Evolutionary conservation across 768 basidiomycete genomes (phyloP).

Genomic region (Rhizopogon vulgaris): DNA sequence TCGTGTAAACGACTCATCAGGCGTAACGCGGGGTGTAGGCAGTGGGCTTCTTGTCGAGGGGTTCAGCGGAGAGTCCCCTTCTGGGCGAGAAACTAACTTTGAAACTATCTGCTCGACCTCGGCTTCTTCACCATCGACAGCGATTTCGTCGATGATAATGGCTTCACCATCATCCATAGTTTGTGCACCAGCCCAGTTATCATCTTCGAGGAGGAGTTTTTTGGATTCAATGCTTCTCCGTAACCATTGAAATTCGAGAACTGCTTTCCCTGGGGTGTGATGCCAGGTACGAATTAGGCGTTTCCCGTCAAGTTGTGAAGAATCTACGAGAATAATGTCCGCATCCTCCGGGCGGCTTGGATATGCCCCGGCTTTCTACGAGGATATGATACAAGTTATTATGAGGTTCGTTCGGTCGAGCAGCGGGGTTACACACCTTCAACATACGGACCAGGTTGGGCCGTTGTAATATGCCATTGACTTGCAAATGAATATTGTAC

Average conservation of each 20-base stretch:
- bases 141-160: slow-evolving; percentile 26
- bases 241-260: slow-evolving; percentile 52
- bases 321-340: slow-evolving; percentile 54
- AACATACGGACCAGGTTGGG: slow-evolving; percentile 47
- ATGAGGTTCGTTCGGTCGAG: background rate
- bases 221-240: slow-evolving; percentile 36
- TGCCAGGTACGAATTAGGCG: slow-evolving; percentile 57
- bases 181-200: slow-evolving; percentile 46
- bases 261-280: slow-evolving; percentile 38
- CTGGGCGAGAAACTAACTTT: slow-evolving; percentile 36
- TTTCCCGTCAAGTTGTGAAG: slow-evolving; percentile 43
- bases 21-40: slow-evolving; percentile 58
- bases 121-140: slow-evolving; percentile 31
- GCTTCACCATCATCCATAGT: slow-evolving; percentile 27
- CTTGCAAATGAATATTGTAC: slow-evolving; percentile 51
- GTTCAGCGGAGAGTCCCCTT: slow-evolving; percentile 12
- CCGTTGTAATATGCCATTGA: slow-evolving; percentile 42
- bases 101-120: slow-evolving; percentile 31
- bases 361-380: slow-evolving; percentile 49
- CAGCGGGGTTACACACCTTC: slow-evolving; percentile 31
- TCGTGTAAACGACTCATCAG: slow-evolving; percentile 28
- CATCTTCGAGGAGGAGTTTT: slow-evolving; percentile 38
- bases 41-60: slow-evolving; percentile 45
- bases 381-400: slow-evolving; percentile 5
- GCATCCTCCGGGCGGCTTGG: slow-evolving; percentile 49